Evolutionary conservation across 805 yeast species (phyloP), one percentile per base, ranked within the genome.

Genomic region (Vanderwaltozyma yarrowii): DNA sequence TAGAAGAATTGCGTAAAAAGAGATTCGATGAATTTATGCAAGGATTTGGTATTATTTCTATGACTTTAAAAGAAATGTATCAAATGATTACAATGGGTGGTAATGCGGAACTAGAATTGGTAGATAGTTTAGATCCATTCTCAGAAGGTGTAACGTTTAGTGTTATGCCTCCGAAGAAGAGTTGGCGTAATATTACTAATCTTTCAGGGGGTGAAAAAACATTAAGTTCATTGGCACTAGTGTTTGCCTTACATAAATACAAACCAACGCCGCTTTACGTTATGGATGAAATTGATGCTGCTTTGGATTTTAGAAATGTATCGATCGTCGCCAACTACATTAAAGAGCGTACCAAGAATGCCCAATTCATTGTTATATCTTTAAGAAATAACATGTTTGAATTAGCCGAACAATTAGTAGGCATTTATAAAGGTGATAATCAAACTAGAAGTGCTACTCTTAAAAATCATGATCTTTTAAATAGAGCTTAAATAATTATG

Each of bases 61-160:
- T 78, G 56, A 83, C 95, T 6, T 70, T 92, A 46, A 92, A 89
- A 58, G 96, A 86, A 51, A 88, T 92, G 97, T 92, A 92, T 53
- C 94, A 88, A 54, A 84, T 92, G 94, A 92, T 92, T 43, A 92
- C 98, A 1, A 87, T 89, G 94, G 98, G 98, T 20, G 99, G 99
- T 25, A 92, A 89, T 65, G 99, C 99, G 0, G 98, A 92, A 58
- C 69, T 92, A 26, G 99, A 92, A 58, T 70, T 89, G 32, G 96
- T 87, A 15, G 98, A 92, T 55, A 81, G 94, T 43, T 71, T 89
- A 55, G 97, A 92, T 61, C 98, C 98, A n/a, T 92, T 92, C 53
- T 78, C 95, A 1, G 98, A 92, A 62, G 99, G 99, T 24, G 88
- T 92, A 28, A 65, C 88, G 30, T 92, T 92, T 60, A 83, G 95